Percentiles rank a stretch among this genome's conserved stretches.
Evolutionary conservation across 140 eudicot genomes (phyloP).

Genomic region (Oenanthe javanica): DNA sequence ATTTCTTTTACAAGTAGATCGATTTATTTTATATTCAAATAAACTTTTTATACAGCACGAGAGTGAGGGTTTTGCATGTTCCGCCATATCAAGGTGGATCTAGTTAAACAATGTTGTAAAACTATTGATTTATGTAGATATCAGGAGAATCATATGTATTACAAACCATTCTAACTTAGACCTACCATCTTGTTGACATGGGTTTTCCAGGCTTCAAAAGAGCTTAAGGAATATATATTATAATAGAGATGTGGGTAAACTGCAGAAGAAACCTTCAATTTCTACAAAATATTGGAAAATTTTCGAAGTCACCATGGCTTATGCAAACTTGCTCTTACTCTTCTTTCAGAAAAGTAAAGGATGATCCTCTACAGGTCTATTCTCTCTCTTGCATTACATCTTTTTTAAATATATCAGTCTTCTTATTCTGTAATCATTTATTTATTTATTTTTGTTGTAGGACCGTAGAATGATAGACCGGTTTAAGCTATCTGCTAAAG

Average conservation of each 20-base stretch:
- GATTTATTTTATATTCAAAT: neutral
- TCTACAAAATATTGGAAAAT: conserved; percentile 22
- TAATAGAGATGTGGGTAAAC: conserved; percentile 38
- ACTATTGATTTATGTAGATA: neutral
- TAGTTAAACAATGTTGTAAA: neutral
- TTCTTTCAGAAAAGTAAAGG: conserved; percentile 43
- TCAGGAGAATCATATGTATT: neutral
- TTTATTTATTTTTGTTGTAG: conserved; percentile 24
- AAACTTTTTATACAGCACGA: neutral
- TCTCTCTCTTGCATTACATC: conserved; percentile 1
- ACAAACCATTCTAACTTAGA: neutral
- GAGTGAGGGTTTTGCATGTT: neutral
- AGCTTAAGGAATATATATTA: conserved; percentile 4
- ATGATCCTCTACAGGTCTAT: conserved; percentile 79
- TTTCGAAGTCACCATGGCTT: conserved; percentile 47
- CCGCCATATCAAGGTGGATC: neutral
- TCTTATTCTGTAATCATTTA: neutral
- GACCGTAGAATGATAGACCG: conserved; percentile 86
- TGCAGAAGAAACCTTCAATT: conserved; percentile 27
- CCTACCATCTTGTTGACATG: neutral
- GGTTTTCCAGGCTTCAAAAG: neutral
- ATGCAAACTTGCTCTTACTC: conserved; percentile 34
- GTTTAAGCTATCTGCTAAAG: conserved; percentile 67
- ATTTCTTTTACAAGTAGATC: neutral
- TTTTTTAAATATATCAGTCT: neutral